phyloP scores from a whole-genome alignment of 225 moss, liverwort and hornwort genomes.

The Bryum argenteum region DNA sequence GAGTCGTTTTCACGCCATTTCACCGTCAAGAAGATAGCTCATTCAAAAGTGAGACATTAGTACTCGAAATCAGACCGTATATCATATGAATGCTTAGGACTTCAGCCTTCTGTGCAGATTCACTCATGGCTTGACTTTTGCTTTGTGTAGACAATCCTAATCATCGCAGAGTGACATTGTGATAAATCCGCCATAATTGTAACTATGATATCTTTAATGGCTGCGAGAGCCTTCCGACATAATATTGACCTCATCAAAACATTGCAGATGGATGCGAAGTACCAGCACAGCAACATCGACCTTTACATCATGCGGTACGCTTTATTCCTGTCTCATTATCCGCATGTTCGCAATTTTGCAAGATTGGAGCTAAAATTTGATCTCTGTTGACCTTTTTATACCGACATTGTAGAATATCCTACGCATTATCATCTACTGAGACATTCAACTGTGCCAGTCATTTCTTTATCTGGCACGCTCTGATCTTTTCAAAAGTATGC shows the following conservation, averaged over 20 bases:
- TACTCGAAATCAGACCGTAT: neutral
- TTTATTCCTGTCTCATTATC: neutral
- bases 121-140: neutral
- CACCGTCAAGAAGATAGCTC: conserved; percentile 70
- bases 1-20: conserved; percentile 74
- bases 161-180: neutral
- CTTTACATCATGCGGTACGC: conserved; percentile 71
- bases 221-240: neutral
- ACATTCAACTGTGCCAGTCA: neutral
- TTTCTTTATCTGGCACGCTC: neutral
- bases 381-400: neutral
- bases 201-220: neutral
- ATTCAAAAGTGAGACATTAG: conserved; percentile 66
- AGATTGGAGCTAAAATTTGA: conserved; percentile 3
- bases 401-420: neutral
- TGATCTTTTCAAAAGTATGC: neutral
- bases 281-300: conserved; percentile 90
- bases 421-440: neutral
- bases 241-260: conserved; percentile 12
- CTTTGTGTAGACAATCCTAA: neutral
- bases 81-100: too few relatives aligned
- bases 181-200: neutral
- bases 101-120: too few relatives aligned
- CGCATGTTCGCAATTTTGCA: neutral
- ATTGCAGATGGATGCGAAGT: conserved; percentile 88